phyloP scores from a whole-genome alignment of 176 grass and related monocot species.

The Carex pumila region DNA sequence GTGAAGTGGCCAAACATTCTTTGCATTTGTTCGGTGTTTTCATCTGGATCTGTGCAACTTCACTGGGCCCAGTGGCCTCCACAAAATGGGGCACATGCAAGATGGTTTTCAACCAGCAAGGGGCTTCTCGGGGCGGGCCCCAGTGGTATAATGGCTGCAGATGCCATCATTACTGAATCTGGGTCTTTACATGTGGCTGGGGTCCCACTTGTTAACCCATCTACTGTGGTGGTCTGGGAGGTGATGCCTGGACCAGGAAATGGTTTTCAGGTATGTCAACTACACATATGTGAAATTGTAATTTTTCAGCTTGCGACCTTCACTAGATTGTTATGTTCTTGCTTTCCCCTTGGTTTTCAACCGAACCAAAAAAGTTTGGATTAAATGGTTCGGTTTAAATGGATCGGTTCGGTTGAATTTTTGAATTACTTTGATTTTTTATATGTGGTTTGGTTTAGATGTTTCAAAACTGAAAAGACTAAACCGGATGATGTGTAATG shows the following conservation, averaged over 20 bases:
- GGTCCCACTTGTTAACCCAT: slow-evolving; percentile 98
- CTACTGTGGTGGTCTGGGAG: slow-evolving; percentile 99
- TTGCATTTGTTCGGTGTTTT: slow-evolving; percentile 97
- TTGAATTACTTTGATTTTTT: too few relatives aligned
- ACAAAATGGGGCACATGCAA: slow-evolving; percentile 52
- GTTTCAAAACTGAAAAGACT: too few relatives aligned
- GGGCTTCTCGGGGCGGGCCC: slow-evolving; percentile 92
- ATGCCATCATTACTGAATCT: slow-evolving; percentile 91
- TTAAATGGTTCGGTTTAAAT: too few relatives aligned
- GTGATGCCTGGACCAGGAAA: slow-evolving; percentile 97
- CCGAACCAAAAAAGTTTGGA: too few relatives aligned
- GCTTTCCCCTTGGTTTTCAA: not conserved
- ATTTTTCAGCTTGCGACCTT: not conserved
- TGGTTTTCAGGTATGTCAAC: slow-evolving; percentile 34
- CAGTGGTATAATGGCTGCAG: slow-evolving; percentile 97
- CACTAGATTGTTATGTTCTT: not conserved
- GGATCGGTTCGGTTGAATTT: too few relatives aligned
- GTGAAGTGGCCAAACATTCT: slow-evolving; percentile 83
- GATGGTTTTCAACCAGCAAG: slow-evolving; percentile 99
- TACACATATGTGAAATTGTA: not conserved
- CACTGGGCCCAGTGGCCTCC: slow-evolving; percentile 89
- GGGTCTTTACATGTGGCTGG: slow-evolving; percentile 94
- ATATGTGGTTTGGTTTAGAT: too few relatives aligned
- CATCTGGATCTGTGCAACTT: slow-evolving; percentile 96
- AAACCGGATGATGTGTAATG: too few relatives aligned